A percentile compares a stretch with the other conserved stretches of the same genome.
Evolutionary conservation across 1,284 basidiomycete genomes (phyloP).

Genomic region (Abortiporus biennis): DNA sequence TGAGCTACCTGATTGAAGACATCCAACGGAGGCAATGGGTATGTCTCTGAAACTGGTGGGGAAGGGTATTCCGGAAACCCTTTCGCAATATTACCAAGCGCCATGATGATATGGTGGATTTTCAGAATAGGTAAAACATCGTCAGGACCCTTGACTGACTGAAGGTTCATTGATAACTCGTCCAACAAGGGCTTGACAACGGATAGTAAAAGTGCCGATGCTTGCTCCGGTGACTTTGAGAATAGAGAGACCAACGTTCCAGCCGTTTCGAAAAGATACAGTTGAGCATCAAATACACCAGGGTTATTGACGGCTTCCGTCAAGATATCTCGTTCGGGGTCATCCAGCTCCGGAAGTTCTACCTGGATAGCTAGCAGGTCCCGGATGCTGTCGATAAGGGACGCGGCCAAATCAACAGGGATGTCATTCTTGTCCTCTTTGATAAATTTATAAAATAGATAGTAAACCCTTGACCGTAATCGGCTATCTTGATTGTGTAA

Average conservation of each 20-base stretch:
- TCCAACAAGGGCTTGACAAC: constrained; percentile 80
- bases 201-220: constrained; percentile 68
- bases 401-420: constrained; percentile 64
- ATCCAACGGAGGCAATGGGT: constrained; percentile 70
- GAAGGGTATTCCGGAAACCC: constrained; percentile 91
- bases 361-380: constrained; percentile 65
- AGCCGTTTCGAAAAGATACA: constrained; percentile 92
- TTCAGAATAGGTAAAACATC: constrained; percentile 77
- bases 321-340: constrained; percentile 57
- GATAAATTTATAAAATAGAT: constrained; percentile 93
- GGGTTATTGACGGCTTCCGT: constrained; percentile 76
- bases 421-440: constrained; percentile 82
- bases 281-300: constrained; percentile 82
- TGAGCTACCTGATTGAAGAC: constrained; percentile 89
- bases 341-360: constrained; percentile 63
- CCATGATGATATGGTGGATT: constrained; percentile 95
- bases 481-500: constrained; percentile 75
- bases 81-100: constrained; percentile 91
- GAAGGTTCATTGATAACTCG: constrained; percentile 68
- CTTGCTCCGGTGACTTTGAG: constrained; percentile 64
- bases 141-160: constrained; percentile 49
- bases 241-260: constrained; percentile 83
- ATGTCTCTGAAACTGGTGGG: constrained; percentile 55
- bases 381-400: constrained; percentile 70
- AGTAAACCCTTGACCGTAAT: constrained; percentile 81